Base-by-base conservation (phyloP, 2,329 filamentous ascomycete genomes). In the Akanthomyces uredinophilus region DNA sequence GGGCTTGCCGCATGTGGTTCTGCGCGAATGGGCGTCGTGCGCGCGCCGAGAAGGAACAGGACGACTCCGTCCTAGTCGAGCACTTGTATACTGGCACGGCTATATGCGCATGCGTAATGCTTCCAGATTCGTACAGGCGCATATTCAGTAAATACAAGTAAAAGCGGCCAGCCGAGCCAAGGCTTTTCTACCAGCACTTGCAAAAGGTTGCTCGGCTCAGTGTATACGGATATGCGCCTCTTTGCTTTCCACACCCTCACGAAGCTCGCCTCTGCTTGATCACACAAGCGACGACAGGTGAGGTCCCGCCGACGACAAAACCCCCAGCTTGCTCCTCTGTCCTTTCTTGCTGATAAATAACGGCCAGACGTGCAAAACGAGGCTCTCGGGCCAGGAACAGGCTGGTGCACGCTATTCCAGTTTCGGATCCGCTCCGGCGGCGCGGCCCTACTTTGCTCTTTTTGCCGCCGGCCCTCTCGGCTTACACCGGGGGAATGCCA, bases 91-190 rank as follows among this genome's bases (percentile, higher is more conserved):
- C 54, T 39, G 29, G 29, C 32, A 39, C 11, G 52, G 37, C 32
- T 20, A 35, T 58, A 47, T 58, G 32, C 20, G 43, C 44, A 49
- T 58, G 55, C 55, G 55, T 49, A 58, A 58, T 58, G 44, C 43
- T 39, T 27, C 55, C 55, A 49, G 29, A 39, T 49, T 13, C n/a
- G 55, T 37, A 27, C 13, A 41, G 44, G 16, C 41, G 55, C 55
- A 50, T 58, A 49, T 58, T 32, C 44, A 41, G 24, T 29, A 27
- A 14, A 22, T 29, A 27, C 4, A 22, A 22, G 13, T 39, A 39
- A 14, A 41, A n/a, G 24, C 6, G 14, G 20, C 27, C 8, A 10
- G 32, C 7, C 11, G 32, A 8, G 32, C 32, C 7, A 35, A 35
- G 11, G 10, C 32, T 35, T 8, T 11, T 32, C 5, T 35, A 35